Evolutionary conservation across 2,329 filamentous ascomycete genomes (phyloP).

Genomic region (Tolypocladium inflatum): DNA sequence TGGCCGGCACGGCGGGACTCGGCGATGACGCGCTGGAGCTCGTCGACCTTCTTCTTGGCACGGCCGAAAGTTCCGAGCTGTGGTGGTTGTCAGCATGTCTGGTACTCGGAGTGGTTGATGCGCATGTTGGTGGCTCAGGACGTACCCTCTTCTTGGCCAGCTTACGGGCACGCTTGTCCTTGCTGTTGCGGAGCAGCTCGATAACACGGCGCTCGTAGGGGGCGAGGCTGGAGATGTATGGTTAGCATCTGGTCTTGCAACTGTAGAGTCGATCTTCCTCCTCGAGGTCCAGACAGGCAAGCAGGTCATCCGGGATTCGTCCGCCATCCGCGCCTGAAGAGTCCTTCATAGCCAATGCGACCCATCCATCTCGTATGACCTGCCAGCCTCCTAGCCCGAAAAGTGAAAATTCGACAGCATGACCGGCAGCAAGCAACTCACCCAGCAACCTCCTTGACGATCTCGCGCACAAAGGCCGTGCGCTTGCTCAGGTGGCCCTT

Average conservation of each 20-base stretch:
- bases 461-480: constrained; percentile 91
- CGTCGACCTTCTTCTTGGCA: constrained; percentile 99
- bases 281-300: background rate
- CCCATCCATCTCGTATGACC: background rate
- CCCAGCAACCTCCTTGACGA: constrained; percentile 98
- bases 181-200: constrained; percentile 97
- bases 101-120: background rate
- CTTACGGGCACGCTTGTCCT: constrained; percentile 98
- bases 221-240: constrained; percentile 50
- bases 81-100: constrained; percentile 10
- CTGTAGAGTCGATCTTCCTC: background rate
- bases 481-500: constrained; percentile 97
- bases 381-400: background rate
- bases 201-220: constrained; percentile 98
- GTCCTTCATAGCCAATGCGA: background rate
- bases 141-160: constrained; percentile 97
- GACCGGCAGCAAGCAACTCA: constrained; percentile 39
- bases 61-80: constrained; percentile 97
- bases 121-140: constrained; percentile 12
- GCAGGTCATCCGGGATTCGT: background rate
- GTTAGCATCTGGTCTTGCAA: constrained; percentile 17
- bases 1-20: constrained; percentile 68
- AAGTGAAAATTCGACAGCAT: background rate
- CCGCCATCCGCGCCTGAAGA: background rate
- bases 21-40: constrained; percentile 95